Evolutionary conservation across 345 rosid genomes (phyloP), one percentile per base, ranked within the genome.

Genomic region (Chamaenerion angustifolium): DNA sequence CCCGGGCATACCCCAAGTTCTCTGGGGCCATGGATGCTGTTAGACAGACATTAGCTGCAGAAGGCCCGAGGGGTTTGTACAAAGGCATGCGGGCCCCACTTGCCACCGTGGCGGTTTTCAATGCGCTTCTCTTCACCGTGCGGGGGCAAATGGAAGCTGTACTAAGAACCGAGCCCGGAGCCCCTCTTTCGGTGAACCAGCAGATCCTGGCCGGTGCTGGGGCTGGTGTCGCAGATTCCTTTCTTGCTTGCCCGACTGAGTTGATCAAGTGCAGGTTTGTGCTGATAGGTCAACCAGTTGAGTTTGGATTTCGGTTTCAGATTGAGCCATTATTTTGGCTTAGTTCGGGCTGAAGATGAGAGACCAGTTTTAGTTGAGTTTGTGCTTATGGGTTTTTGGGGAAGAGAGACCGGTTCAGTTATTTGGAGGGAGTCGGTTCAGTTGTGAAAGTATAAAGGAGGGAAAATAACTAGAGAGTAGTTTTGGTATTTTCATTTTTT

Each of bases 31-130:
- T 82, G 56, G 95, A 93, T 2, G 80, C 88, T 51, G 78, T 88
- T n/a, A n/a, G n/a, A n/a, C n/a, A n/a, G n/a, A n/a, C n/a, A n/a
- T n/a, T n/a, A n/a, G n/a, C n/a, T n/a, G n/a, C n/a, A 6, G 99
- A 93, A 81, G 96, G 99, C 17, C 81, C 86, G 12, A 70, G 88
- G 59, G 99, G 96, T 59, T 68, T 93, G 65, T 93, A 79, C 70
- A 93, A 93, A 63, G 96, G 99, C 25, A 93, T 93, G 99, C 96
- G 99, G 19, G 99, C 96, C 61, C 99, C 99, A 1, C 79, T 93
- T 17, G 99, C 95, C 48, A 88, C 99, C 43, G 96, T 93, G 60
- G 96, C 99, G 4, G 99, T 86, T 62, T 77, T 93, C 72, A 93
- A 93, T 59, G 99, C 99, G 14, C 82, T 82, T 52, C 77, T 93